Percentiles rank a stretch among this genome's conserved stretches.
Conservation (phyloP, 768 basidiomycete species). For the Rhodotorula diobovata region DNA sequence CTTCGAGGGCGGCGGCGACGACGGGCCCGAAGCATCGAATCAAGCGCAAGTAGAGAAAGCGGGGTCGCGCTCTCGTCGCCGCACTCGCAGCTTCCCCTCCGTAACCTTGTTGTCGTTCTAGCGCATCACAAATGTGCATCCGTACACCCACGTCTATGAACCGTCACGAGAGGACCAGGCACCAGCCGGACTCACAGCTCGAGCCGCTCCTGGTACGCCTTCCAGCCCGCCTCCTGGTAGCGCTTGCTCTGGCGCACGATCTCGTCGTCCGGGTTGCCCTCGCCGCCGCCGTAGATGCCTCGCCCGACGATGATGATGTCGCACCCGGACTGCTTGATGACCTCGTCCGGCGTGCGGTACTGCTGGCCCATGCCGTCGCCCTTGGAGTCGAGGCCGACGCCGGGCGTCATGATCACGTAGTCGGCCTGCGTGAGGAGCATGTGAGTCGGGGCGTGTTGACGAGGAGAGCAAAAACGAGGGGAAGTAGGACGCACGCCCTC, state of each 20-base stretch:
- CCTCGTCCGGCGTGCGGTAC: slow-evolving; percentile 82
- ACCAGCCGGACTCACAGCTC: slow-evolving; percentile 2
- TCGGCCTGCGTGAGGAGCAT: slow-evolving; percentile 62
- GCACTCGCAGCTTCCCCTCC: not conserved
- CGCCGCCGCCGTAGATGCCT: slow-evolving; percentile 74
- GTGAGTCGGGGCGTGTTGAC: no score
- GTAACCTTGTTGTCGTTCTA: not conserved
- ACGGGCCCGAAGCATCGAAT: not conserved
- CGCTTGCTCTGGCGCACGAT: slow-evolving; percentile 64
- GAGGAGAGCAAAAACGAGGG: no score
- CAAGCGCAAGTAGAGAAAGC: not conserved
- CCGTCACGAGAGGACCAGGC: no score
- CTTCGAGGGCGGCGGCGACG: no score
- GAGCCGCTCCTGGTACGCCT: slow-evolving; percentile 68
- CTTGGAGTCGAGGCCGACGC: slow-evolving; percentile 72
- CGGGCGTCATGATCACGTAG: slow-evolving; percentile 85
- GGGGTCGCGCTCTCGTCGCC: not conserved
- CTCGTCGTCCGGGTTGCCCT: slow-evolving; percentile 49
- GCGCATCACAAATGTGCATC: not conserved
- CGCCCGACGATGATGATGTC: slow-evolving; percentile 97
- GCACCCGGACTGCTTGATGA: slow-evolving; percentile 72
- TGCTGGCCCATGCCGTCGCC: slow-evolving; percentile 91
- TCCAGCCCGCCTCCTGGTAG: slow-evolving; percentile 83
- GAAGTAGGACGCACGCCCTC: slow-evolving; percentile 42
- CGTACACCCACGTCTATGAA: not conserved